Conservation (phyloP, 305 asterid genomes). For the Galium porrigens region DNA sequence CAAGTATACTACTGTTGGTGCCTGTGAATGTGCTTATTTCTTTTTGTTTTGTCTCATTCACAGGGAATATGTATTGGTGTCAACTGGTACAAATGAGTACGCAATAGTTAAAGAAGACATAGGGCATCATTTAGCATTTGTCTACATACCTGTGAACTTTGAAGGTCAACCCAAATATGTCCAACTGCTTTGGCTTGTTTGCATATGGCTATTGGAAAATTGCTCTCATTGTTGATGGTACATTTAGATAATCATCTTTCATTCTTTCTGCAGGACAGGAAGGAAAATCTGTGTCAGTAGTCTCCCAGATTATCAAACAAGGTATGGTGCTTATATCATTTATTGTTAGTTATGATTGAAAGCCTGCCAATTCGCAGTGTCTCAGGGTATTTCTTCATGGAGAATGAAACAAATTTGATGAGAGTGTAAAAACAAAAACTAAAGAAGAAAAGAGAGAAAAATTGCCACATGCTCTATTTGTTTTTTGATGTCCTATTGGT, state of each 20-base stretch:
- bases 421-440: background rate
- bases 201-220: slow-evolving; percentile 7
- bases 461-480: background rate
- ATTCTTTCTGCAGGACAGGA: slow-evolving; percentile 58
- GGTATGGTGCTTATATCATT: slow-evolving; percentile 29
- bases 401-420: background rate
- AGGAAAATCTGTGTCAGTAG: slow-evolving; percentile 60
- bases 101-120: slow-evolving; percentile 66
- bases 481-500: background rate
- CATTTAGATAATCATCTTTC: slow-evolving; percentile 7
- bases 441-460: background rate
- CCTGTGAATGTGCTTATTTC: background rate
- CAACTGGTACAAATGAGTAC: slow-evolving; percentile 70
- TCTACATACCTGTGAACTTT: slow-evolving; percentile 73
- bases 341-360: background rate
- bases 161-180: slow-evolving; percentile 47
- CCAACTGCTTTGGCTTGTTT: slow-evolving; percentile 12
- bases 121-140: slow-evolving; percentile 53
- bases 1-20: background rate
- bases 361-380: background rate
- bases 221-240: slow-evolving; percentile 14
- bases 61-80: slow-evolving; percentile 56
- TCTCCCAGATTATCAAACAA: slow-evolving; percentile 55
- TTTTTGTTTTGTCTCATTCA: slow-evolving; percentile 17
- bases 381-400: background rate